phyloP scores from a whole-genome alignment of 345 rosid species.

The Hirschfeldia incana region DNA sequence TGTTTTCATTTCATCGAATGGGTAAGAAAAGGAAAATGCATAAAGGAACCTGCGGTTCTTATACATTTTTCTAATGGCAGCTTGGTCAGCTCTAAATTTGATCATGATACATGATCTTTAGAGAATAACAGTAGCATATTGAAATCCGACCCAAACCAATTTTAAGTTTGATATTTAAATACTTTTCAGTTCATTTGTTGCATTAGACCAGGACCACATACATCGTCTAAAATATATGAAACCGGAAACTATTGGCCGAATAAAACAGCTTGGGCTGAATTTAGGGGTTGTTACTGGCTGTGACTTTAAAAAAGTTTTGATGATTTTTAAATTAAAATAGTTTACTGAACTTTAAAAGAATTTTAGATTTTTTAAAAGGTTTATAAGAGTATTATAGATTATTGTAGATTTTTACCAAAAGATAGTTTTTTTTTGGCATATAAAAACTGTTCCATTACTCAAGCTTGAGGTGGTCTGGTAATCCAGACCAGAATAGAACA shows the following conservation, averaged over 20 bases:
- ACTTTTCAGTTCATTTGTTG: neutral
- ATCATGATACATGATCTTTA: neutral
- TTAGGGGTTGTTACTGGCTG: too few relatives aligned
- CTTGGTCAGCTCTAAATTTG: neutral
- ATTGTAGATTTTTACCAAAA: too few relatives aligned
- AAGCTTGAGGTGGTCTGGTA: too few relatives aligned
- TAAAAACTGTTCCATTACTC: too few relatives aligned
- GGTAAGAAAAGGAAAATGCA: neutral
- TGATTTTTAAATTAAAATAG: too few relatives aligned
- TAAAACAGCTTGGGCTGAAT: neutral
- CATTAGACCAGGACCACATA: neutral
- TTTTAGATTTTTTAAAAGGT: too few relatives aligned
- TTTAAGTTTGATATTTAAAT: neutral
- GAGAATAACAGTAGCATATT: neutral
- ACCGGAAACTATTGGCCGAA: neutral
- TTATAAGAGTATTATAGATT: too few relatives aligned
- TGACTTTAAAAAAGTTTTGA: too few relatives aligned
- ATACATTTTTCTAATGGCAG: neutral
- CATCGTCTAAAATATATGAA: neutral
- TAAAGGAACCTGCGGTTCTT: neutral
- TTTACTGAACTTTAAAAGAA: too few relatives aligned
- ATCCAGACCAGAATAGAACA: too few relatives aligned
- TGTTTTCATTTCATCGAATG: too few relatives aligned
- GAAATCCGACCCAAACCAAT: neutral
- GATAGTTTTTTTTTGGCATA: too few relatives aligned